A percentile compares a stretch with the other conserved stretches of the same genome.
These are phyloP conservation scores for Pseudogymnoascus sp. DNA, from an alignment of 2,329 filamentous ascomycete species.

Conservation along the genomic window DNA sequence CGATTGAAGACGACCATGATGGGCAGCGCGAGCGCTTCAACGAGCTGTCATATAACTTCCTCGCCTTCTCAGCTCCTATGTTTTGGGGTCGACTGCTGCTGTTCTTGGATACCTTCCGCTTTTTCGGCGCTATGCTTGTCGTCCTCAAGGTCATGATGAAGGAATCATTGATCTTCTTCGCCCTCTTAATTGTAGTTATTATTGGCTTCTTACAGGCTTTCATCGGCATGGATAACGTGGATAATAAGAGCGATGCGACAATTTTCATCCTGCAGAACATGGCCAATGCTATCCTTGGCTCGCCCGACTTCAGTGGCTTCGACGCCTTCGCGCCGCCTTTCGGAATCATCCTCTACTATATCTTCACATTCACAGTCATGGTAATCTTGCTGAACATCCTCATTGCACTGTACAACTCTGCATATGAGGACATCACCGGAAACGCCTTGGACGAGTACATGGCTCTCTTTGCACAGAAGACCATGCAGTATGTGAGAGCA, in stretches of 20 bases:
- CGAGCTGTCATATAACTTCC: constrained; percentile 81
- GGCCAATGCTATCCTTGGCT: constrained; percentile 86
- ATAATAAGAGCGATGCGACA: constrained; percentile 61
- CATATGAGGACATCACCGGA: constrained; percentile 64
- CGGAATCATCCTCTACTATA: constrained; percentile 90
- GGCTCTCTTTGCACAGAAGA: constrained; percentile 86
- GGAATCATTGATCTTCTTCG: constrained; percentile 92
- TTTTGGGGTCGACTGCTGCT: constrained; percentile 92
- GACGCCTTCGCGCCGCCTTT: constrained; percentile 89
- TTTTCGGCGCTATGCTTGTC: constrained; percentile 97
- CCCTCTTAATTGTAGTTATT: constrained; percentile 74
- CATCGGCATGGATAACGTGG: constrained; percentile 77
- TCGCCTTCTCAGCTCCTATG: constrained; percentile 89
- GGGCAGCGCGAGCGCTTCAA: constrained; percentile 58
- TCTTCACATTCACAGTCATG: constrained; percentile 97
- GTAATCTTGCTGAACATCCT: constrained; percentile 89
- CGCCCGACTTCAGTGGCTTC: constrained; percentile 81
- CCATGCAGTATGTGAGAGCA: constrained; percentile 91
- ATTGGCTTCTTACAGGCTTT: constrained; percentile 89
- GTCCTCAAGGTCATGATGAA: constrained; percentile 95
- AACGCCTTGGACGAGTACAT: constrained; percentile 94
- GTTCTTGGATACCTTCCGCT: constrained; percentile 86
- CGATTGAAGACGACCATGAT: constrained; percentile 35
- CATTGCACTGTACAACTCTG: constrained; percentile 92
- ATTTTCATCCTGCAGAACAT: constrained; percentile 71